phyloP scores from a whole-genome alignment of 305 asterid genomes.

The Rubia tinctorum region DNA sequence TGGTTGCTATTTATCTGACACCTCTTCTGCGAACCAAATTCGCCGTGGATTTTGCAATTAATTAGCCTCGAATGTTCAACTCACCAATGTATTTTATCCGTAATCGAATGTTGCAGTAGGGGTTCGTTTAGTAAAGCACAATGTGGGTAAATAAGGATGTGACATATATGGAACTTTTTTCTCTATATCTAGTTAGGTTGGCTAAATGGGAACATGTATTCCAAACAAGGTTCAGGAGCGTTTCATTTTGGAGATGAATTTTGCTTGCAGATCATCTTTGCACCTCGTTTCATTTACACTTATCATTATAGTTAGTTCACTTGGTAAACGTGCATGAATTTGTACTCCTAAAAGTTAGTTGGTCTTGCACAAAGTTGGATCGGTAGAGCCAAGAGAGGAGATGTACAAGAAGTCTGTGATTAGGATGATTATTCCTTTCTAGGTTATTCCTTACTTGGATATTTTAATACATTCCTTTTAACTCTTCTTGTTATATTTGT shows the following conservation, averaged over 20 bases:
- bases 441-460: not conserved
- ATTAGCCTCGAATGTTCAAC: too few species aligned
- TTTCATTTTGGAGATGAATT: not conserved
- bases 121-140: not conserved
- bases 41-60: not conserved
- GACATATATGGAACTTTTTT: not conserved
- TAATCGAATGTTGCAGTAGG: not conserved
- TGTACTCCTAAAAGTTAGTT: not conserved
- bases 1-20: not conserved
- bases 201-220: too few species aligned
- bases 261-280: not conserved
- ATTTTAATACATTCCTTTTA: not conserved
- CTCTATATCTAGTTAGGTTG: not conserved
- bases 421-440: not conserved
- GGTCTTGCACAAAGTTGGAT: too few species aligned
- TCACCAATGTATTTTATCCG: too few species aligned
- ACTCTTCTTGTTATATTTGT: not conserved
- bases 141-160: not conserved
- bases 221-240: not conserved
- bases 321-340: not conserved
- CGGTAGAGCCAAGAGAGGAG: too few species aligned
- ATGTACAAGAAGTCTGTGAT: too few species aligned
- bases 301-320: not conserved
- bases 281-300: not conserved
- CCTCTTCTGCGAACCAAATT: not conserved